These are phyloP conservation scores for Geotrichum klebahnii DNA, from an alignment of 1,139 yeast species.

Conservation along the genomic window DNA sequence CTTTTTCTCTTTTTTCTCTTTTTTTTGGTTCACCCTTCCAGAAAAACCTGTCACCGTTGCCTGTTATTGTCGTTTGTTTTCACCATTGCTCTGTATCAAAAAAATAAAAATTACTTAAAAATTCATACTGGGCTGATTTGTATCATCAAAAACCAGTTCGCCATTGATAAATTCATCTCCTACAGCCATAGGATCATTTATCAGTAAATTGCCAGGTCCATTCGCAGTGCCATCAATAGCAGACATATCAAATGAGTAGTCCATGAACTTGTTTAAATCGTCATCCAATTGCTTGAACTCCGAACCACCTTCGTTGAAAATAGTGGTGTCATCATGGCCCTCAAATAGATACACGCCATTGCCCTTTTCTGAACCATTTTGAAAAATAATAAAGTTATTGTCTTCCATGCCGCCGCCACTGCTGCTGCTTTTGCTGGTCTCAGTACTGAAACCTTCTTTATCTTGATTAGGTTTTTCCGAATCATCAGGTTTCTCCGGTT, in stretches of 20 bases:
- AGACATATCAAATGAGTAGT: slow-evolving; percentile 12
- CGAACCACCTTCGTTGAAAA: slow-evolving; percentile 2
- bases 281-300: slow-evolving; percentile 6
- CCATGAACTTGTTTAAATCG: slow-evolving; percentile 13
- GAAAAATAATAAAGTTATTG: background rate
- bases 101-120: background rate
- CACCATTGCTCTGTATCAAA: background rate
- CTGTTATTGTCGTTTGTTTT: too few relatives aligned
- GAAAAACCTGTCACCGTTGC: too few relatives aligned
- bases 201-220: slow-evolving; percentile 7
- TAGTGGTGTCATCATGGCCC: slow-evolving; percentile 12
- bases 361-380: background rate
- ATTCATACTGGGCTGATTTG: background rate
- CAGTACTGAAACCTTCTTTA: too few relatives aligned
- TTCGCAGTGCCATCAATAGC: background rate
- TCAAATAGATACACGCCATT: slow-evolving; percentile 11
- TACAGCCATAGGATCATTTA: slow-evolving; percentile 13
- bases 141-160: background rate
- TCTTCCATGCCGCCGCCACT: background rate
- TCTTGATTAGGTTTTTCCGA: background rate
- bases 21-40: too few relatives aligned
- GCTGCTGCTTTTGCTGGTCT: background rate
- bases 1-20: too few relatives aligned
- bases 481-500: background rate
- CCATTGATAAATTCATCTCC: slow-evolving; percentile 4